phyloP scores from a whole-genome alignment of 345 rosid species.

The Rubroshorea leprosula region DNA sequence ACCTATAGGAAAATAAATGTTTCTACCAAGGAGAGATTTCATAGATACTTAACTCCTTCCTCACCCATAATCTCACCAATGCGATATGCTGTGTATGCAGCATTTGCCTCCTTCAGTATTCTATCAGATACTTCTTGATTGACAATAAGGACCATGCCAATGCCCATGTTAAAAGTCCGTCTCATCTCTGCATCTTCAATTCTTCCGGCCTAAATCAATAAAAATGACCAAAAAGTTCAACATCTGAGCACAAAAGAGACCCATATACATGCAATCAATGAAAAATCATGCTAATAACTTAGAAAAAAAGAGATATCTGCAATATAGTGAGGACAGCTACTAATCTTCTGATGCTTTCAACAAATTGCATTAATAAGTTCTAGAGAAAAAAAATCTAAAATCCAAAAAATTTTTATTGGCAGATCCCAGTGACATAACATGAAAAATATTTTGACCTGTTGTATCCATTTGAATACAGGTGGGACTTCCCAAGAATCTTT shows the following conservation, averaged over 20 bases:
- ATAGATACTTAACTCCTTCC: slow-evolving; percentile 65
- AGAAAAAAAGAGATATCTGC: too few relatives aligned
- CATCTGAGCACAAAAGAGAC: background rate
- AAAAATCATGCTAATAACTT: too few relatives aligned
- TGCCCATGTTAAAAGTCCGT: slow-evolving; percentile 86
- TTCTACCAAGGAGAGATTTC: slow-evolving; percentile 7
- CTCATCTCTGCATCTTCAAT: slow-evolving; percentile 86
- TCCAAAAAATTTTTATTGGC: too few relatives aligned
- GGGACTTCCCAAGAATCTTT: slow-evolving; percentile 71
- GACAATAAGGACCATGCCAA: slow-evolving; percentile 81
- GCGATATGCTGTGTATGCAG: slow-evolving; percentile 38
- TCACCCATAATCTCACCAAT: slow-evolving; percentile 69
- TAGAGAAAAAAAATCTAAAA: too few relatives aligned
- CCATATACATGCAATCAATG: too few relatives aligned
- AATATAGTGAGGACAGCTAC: too few relatives aligned
- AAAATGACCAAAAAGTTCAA: background rate
- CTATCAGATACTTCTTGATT: slow-evolving; percentile 52
- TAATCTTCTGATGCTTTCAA: too few relatives aligned
- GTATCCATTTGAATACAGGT: slow-evolving; percentile 78
- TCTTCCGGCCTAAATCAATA: slow-evolving; percentile 48
- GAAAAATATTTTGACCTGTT: slow-evolving; percentile 46
- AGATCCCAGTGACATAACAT: background rate
- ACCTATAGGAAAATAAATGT: background rate
- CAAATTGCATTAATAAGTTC: too few relatives aligned
- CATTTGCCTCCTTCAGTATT: slow-evolving; percentile 43